Evolutionary conservation across 257 asterid genomes (phyloP).

Genomic region (Solanum rostratum): DNA sequence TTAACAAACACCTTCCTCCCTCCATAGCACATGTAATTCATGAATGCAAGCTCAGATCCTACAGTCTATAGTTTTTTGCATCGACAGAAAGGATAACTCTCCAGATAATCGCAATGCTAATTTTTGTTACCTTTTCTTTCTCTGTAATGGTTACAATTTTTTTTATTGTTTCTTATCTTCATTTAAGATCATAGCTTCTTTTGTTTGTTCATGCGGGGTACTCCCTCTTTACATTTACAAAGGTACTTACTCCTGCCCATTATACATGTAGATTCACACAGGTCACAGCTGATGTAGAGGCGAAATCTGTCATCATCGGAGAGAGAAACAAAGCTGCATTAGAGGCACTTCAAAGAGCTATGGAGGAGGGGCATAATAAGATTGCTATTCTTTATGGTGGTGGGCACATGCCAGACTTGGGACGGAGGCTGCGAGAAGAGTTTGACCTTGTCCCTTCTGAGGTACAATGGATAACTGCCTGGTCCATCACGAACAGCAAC

Average conservation of each 20-base stretch:
- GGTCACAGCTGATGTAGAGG: conserved; percentile 77
- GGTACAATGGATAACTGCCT: conserved; percentile 93
- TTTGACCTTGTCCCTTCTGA: conserved; percentile 66
- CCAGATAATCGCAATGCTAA: background rate
- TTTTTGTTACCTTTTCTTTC: background rate
- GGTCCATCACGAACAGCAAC: conserved; percentile 65
- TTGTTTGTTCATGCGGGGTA: background rate
- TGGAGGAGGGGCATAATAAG: conserved; percentile 55
- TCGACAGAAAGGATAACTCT: background rate
- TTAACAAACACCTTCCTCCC: background rate
- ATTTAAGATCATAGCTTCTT: background rate
- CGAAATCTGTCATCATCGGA: conserved; percentile 80
- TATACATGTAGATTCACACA: conserved; percentile 44
- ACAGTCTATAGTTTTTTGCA: background rate
- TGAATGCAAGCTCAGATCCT: background rate
- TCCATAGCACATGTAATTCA: background rate
- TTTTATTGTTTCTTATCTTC: background rate
- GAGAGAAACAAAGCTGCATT: conserved; percentile 85
- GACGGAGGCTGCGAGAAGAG: conserved; percentile 67
- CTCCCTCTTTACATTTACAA: background rate
- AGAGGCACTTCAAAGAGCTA: conserved; percentile 58
- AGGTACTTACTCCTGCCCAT: background rate
- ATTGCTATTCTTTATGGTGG: conserved; percentile 91
- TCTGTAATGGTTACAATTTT: background rate
- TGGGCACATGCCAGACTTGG: conserved; percentile 98